Evolutionary conservation across 805 yeast genomes (phyloP), one percentile per base, ranked within the genome.

Genomic region (Phaffomyces opuntiae): DNA sequence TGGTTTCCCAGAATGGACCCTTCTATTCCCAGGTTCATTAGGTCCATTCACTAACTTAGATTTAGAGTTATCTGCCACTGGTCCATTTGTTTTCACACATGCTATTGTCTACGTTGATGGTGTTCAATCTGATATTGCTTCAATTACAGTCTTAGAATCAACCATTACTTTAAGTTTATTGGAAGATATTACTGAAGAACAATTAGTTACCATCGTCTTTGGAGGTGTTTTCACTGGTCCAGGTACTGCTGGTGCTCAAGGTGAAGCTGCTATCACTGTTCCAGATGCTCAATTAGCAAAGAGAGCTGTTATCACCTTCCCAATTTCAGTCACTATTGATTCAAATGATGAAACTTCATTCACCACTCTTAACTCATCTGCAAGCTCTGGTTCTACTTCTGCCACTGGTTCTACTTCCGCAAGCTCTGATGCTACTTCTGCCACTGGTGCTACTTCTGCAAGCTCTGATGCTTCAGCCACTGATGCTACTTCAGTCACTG

Each of bases 41-140:
- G 53, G 53, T 16, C 55, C 58, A 46, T 53, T 56, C 56, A 38
- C 48, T 13, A 39, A 40, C 8, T 34, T 53, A 25, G 40, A 48
- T 3, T 4, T 53, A 13, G 32, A 42, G 7, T 50, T 43, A 19
- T 13, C 42, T 19, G 43, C 32, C 14, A 7, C 29, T 31, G 52
- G 50, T 42, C 31, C 35, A 7, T 52, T 52, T 43, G 42, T 16
- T 14, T 53, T 44, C 46, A 40, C 44, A 9, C 42, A 40, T 14
- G 49, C 49, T 33, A 38, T 27, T 31, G 44, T 42, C 12, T 37
- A 38, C 14, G 49, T 49, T 31, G 48, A 45, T 38, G 58, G 51
- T 42, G 44, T 7, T 2, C 27, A 27, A 27, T 17, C 42, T 4
- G 2, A 44, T 7, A 29, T 19, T 12, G 46, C 46, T 17, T 16